Base-by-base conservation (phyloP, 1,139 yeast species). In the Candida smagusa region DNA sequence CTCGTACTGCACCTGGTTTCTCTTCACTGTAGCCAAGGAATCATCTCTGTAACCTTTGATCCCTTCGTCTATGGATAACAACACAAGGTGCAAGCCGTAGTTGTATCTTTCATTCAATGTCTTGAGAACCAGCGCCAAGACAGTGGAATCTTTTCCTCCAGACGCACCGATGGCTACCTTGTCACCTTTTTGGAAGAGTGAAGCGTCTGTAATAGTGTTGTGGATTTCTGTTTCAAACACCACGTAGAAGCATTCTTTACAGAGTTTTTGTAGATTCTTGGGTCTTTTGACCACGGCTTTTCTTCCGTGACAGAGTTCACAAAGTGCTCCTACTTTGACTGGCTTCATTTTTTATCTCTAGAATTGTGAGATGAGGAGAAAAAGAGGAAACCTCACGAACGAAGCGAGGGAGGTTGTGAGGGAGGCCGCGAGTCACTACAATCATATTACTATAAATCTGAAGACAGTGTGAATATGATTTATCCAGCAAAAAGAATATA, bases 121-220 rank as follows among this genome's bases (percentile, higher is more conserved):
- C 55, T 89, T 92, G 63, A 94, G 65, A 1, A 94, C 78, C 34
- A 92, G 81, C 0, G 98, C 98, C 27, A 94, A 64, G 1, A 94
- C 98, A 0, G 98, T 94, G 4, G 97, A 88, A 57, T 94, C 99
- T 54, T 94, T 94, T 35, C 99, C 99, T 19, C 99, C 99, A 1
- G 96, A 87, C 0, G 98, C 98, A 9, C 99, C 98, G 22, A 94
- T 90, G 11, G 97, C 98, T 2, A 94, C 92, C 28, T 68, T 74
- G 54, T 94, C 98, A 11, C 97, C 97, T 1, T 68, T 72, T 25
- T 77, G 58, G 53, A 94, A 94, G 33, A 94, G 72, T 1, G 78
- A 68, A 38, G 85, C 82, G 33, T 77, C 71, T 8, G 72, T 68
- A 37, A 94, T 90, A 5, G 98, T 92, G 50, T 89, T 77, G 66